A percentile compares a stretch with the other conserved stretches of the same genome.
Evolutionary conservation across 371 early-diverging fungal species (phyloP).

Genomic region (Umbelopsis sp.): DNA sequence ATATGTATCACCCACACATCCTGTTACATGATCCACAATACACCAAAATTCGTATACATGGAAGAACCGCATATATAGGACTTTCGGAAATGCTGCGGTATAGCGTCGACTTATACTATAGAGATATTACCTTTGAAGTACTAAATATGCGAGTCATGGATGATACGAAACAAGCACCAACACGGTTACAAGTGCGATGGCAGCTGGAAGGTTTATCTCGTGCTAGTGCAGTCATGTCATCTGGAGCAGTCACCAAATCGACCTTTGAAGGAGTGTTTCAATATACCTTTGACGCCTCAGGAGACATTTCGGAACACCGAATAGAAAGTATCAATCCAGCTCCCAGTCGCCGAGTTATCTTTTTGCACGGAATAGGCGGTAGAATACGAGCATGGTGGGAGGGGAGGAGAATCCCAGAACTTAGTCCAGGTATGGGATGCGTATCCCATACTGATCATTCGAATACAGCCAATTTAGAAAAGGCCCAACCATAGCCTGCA

Average conservation of each 20-base stretch:
- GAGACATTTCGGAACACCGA: conserved; percentile 58
- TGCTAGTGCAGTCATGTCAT: conserved; percentile 26
- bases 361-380: conserved; percentile 52
- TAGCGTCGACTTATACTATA: conserved; percentile 55
- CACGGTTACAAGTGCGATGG: conserved; percentile 55
- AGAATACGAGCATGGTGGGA: conserved; percentile 43
- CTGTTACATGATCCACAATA: conserved; percentile 60
- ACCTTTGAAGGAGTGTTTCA: conserved; percentile 54
- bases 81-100: conserved; percentile 55
- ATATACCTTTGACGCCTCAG: conserved; percentile 53
- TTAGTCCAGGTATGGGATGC: conserved; percentile 32
- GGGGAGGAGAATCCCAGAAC: conserved; percentile 34
- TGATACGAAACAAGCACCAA: conserved; percentile 25
- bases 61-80: conserved; percentile 51
- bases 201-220: conserved; percentile 51
- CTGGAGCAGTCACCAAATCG: conserved; percentile 22
- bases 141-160: conserved; percentile 41
- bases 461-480: neutral
- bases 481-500: neutral
- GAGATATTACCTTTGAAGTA: conserved; percentile 42
- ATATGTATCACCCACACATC: conserved; percentile 50
- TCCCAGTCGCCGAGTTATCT: conserved; percentile 56
- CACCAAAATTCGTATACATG: conserved; percentile 51
- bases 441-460: conserved; percentile 14
- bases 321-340: conserved; percentile 65